Percentiles rank a stretch among this genome's conserved stretches.
These are phyloP conservation scores for Lathyrus oleraceus DNA, from an alignment of 306 rosid species.

Conservation along the genomic window DNA sequence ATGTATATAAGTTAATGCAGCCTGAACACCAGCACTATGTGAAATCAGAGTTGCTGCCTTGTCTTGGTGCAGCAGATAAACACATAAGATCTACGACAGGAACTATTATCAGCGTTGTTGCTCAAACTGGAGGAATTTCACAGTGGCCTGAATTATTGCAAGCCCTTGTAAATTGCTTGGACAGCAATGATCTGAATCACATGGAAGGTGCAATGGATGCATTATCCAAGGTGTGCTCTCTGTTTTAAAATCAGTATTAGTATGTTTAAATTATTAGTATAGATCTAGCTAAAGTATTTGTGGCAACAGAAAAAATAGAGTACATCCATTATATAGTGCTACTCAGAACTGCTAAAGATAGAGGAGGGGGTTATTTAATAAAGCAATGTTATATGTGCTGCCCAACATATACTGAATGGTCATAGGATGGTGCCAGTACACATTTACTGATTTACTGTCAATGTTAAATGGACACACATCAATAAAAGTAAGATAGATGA, in stretches of 20 bases:
- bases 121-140: conserved; percentile 76
- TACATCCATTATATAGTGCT: conserved; percentile 16
- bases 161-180: conserved; percentile 87
- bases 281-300: conserved; percentile 3
- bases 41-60: conserved; percentile 91
- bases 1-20: conserved; percentile 52
- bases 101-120: conserved; percentile 78
- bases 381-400: background rate
- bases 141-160: conserved; percentile 98
- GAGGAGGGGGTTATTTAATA: conserved; percentile 17
- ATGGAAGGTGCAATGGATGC: conserved; percentile 99
- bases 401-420: conserved; percentile 1
- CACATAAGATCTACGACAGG: conserved; percentile 91
- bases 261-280: conserved; percentile 23
- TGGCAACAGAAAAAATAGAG: conserved; percentile 2
- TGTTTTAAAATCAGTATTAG: background rate
- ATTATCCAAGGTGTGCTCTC: conserved; percentile 75
- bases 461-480: background rate
- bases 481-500: background rate
- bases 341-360: conserved; percentile 1
- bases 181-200: conserved; percentile 83
- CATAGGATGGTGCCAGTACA: conserved; percentile 2
- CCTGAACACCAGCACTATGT: conserved; percentile 80
- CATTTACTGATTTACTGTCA: background rate
- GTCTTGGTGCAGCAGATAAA: conserved; percentile 88